Conservation (phyloP, 148 eudicot genomes). For the Rhododendron henanense region DNA sequence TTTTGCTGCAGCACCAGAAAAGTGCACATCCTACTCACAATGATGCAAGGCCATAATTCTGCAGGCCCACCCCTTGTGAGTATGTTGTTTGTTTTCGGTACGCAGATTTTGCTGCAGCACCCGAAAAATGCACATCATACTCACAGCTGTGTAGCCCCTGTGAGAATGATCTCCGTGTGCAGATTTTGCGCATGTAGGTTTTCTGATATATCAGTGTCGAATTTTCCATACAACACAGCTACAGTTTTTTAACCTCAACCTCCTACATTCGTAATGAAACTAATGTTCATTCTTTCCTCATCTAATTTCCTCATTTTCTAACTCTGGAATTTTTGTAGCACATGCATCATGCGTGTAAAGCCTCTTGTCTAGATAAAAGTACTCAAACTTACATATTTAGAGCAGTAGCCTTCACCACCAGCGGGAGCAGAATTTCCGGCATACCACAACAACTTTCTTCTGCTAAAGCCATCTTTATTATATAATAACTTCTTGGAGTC, state of each 20-base stretch:
- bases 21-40: background rate
- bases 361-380: background rate
- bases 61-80: background rate
- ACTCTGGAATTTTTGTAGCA: background rate
- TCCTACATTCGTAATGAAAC: background rate
- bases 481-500: background rate
- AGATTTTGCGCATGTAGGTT: background rate
- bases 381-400: background rate
- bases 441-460: background rate
- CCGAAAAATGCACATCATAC: background rate
- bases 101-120: background rate
- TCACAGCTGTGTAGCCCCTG: background rate
- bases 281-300: background rate
- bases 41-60: background rate
- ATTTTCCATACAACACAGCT: background rate
- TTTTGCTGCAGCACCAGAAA: background rate
- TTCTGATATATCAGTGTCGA: background rate
- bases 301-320: background rate
- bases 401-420: slow-evolving; percentile 10
- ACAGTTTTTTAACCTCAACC: background rate
- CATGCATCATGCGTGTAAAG: background rate
- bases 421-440: background rate
- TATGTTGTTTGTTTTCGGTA: background rate
- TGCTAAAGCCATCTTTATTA: background rate
- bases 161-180: background rate